phyloP scores from a whole-genome alignment of 306 rosid genomes.

The Myrica gale region DNA sequence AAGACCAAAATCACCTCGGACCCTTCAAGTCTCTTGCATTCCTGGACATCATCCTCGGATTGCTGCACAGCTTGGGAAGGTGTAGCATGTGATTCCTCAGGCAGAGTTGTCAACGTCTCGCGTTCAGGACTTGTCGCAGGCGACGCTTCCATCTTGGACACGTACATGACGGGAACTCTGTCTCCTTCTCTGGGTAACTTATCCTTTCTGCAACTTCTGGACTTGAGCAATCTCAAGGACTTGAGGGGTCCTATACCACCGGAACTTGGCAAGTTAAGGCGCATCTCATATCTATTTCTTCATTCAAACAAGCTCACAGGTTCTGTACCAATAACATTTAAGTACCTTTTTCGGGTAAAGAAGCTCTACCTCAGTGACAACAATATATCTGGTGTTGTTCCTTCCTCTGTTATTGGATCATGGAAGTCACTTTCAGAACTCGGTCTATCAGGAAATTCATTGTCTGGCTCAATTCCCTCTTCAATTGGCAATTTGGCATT shows the following conservation, averaged over 20 bases:
- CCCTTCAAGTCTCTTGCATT: slow-evolving; percentile 47
- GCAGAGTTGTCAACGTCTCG: slow-evolving; percentile 49
- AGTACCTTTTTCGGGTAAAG: slow-evolving; percentile 30
- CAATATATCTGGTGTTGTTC: slow-evolving; percentile 39
- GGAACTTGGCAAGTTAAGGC: slow-evolving; percentile 39
- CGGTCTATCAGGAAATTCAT: slow-evolving; percentile 46
- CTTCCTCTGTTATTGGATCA: slow-evolving; percentile 36
- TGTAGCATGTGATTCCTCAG: slow-evolving; percentile 44
- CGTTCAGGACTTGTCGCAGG: slow-evolving; percentile 33
- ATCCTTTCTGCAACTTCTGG: slow-evolving; percentile 42
- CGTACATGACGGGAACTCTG: slow-evolving; percentile 48
- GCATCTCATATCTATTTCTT: slow-evolving; percentile 44
- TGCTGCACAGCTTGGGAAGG: slow-evolving; percentile 69
- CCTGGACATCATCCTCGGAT: slow-evolving; percentile 55
- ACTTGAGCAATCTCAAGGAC: slow-evolving; percentile 48
- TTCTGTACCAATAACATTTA: slow-evolving; percentile 37
- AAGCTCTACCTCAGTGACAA: slow-evolving; percentile 48
- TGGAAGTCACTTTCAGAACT: slow-evolving; percentile 40
- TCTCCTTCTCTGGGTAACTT: slow-evolving; percentile 72
- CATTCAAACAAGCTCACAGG: slow-evolving; percentile 48
- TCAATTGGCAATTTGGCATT: slow-evolving; percentile 41
- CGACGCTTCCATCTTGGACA: slow-evolving; percentile 39
- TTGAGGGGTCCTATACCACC: slow-evolving; percentile 53
- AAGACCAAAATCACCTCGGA: slow-evolving; percentile 46
- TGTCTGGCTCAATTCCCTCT: slow-evolving; percentile 47